Conservation (phyloP, 106 monocot genomes). For the Dioscorea zingiberensis region DNA sequence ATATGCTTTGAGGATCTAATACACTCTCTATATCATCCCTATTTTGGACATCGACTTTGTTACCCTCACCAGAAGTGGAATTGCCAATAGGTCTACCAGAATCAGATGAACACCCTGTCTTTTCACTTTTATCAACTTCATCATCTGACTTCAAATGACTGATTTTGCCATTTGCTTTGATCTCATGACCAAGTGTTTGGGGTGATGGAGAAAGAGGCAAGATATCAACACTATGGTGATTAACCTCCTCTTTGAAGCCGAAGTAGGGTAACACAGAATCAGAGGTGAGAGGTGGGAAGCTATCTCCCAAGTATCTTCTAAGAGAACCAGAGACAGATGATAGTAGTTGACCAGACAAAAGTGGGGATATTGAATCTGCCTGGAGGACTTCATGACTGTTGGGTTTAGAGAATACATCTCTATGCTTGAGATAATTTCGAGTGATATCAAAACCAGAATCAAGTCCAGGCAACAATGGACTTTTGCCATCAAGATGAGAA, state of each 20-base stretch:
- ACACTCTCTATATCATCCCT: constrained; percentile 33
- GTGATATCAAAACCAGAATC: constrained; percentile 5
- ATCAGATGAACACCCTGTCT: constrained; percentile 11
- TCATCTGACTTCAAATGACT: constrained; percentile 22
- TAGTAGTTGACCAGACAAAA: constrained; percentile 24
- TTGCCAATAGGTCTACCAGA: constrained; percentile 26
- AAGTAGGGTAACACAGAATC: constrained; percentile 24
- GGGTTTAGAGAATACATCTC: neutral
- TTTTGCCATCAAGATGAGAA: constrained; percentile 8
- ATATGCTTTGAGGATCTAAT: constrained; percentile 66
- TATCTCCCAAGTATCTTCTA: constrained; percentile 15
- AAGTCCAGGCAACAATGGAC: constrained; percentile 9
- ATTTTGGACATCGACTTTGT: constrained; percentile 1
- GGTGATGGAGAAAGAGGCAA: constrained; percentile 16
- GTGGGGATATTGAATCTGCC: constrained; percentile 1
- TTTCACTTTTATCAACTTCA: constrained; percentile 6
- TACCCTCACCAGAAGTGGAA: constrained; percentile 15
- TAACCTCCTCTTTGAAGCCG: constrained; percentile 12
- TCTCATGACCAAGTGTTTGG: constrained; percentile 19
- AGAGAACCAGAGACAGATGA: constrained; percentile 36
- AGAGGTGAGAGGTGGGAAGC: constrained; percentile 9
- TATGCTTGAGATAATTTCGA: constrained; percentile 12
- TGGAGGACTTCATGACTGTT: neutral
- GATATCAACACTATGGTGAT: neutral
- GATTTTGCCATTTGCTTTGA: constrained; percentile 2